Conservation (phyloP, 176 grass and related monocot genomes). For the Rhipidocladum racemiflorum region DNA sequence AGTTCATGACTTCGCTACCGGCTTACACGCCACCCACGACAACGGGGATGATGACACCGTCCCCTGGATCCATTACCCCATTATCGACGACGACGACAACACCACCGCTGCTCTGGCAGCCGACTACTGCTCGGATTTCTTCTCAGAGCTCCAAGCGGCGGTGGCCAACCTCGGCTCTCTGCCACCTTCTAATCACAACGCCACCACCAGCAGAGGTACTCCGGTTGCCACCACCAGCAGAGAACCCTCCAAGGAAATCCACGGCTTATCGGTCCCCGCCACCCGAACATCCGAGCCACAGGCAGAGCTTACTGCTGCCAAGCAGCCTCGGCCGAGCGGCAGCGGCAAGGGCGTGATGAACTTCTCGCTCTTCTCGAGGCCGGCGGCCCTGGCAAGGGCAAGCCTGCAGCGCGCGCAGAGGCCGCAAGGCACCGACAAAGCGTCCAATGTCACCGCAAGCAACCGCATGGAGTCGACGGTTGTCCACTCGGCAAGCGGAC, state of each 20-base stretch:
- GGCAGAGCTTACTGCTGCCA: neutral
- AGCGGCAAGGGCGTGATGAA: constrained; percentile 39
- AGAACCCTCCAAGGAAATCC: constrained; percentile 30
- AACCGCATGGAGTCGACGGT: constrained; percentile 38
- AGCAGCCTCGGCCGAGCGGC: constrained; percentile 27
- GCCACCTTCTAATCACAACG: constrained; percentile 31
- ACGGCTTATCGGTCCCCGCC: neutral
- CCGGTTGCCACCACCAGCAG: constrained; percentile 1
- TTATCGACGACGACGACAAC: constrained; percentile 32
- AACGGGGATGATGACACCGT: constrained; percentile 38
- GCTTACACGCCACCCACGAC: constrained; percentile 15
- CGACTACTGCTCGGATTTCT: constrained; percentile 44
- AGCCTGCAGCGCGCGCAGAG: constrained; percentile 44
- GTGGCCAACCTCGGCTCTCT: constrained; percentile 16
- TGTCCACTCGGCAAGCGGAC: constrained; percentile 15
- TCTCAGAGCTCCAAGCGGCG: constrained; percentile 48
- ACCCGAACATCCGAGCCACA: constrained; percentile 28
- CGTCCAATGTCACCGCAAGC: constrained; percentile 28
- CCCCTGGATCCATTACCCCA: constrained; percentile 48
- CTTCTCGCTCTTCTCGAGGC: constrained; percentile 53
- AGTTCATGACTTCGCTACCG: constrained; percentile 22
- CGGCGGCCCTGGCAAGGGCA: constrained; percentile 41
- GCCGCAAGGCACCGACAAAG: constrained; percentile 42
- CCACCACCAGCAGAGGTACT: constrained; percentile 7
- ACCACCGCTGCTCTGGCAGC: constrained; percentile 8